Conservation (phyloP, 306 rosid species). For the Carpinus fangiana region DNA sequence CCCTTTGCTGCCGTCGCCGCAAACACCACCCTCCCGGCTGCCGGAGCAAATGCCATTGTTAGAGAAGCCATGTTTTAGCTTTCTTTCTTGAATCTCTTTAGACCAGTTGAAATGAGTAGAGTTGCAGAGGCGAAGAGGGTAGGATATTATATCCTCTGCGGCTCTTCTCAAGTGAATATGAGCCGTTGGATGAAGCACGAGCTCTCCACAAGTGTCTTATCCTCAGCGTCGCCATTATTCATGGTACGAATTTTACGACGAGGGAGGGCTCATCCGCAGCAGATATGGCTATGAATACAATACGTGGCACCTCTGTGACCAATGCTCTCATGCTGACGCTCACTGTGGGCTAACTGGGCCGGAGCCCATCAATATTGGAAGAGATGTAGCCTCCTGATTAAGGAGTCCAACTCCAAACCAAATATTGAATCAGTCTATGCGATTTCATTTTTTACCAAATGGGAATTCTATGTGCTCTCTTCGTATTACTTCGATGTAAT, state of each 20-base stretch:
- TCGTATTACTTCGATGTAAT: no score
- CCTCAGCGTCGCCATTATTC: slow-evolving; percentile 28
- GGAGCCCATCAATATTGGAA: not conserved
- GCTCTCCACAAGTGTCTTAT: slow-evolving; percentile 77
- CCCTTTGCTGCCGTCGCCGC: slow-evolving; percentile 67
- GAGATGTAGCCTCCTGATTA: not conserved
- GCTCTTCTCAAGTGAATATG: slow-evolving; percentile 23
- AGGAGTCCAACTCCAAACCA: no score
- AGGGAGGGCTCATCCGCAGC: slow-evolving; percentile 29
- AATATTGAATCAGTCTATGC: no score
- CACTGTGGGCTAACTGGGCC: slow-evolving; percentile 1
- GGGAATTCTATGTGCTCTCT: no score
- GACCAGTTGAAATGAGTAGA: slow-evolving; percentile 3
- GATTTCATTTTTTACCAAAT: no score
- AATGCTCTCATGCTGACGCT: not conserved
- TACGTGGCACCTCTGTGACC: slow-evolving; percentile 42
- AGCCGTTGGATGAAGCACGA: slow-evolving; percentile 48
- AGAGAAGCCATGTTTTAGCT: slow-evolving; percentile 63
- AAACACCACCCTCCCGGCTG: slow-evolving; percentile 47
- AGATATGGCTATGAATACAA: slow-evolving; percentile 37
- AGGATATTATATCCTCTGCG: slow-evolving; percentile 35
- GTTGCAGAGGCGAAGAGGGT: slow-evolving; percentile 4
- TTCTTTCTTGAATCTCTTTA: not conserved
- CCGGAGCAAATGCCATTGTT: slow-evolving; percentile 58
- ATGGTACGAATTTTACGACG: slow-evolving; percentile 15